Evolutionary conservation across 1,139 yeast genomes (phyloP), one percentile per base, ranked within the genome.

Genomic region (Diutina ranongensis): DNA sequence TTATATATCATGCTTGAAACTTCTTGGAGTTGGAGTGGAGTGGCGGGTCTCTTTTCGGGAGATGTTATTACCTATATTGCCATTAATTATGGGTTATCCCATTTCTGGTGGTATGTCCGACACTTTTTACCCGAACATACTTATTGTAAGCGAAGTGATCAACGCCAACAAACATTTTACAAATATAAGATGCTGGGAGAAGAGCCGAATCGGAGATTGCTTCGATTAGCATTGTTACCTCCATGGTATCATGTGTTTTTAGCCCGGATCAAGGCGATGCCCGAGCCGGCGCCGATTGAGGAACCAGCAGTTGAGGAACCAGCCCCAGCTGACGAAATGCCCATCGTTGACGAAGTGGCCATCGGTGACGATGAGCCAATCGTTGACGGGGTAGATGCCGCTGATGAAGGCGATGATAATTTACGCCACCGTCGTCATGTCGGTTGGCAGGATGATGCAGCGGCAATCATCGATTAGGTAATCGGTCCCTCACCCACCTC

Each of bases 11-110:
- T 19, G 7, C 12, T 45, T 3, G 41, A 42, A 2, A 22, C 25
- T 1, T 34, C 35, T 15, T 53, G 49, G 1, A 60, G 49, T 5
- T 51, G 32, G 32, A 8, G 12, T 8, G 8, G 15, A 10, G 13
- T 38, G 8, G 5, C n/a, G 13, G 12, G 12, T 20, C 15, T 38
- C 20, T 15, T 25, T 16, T n/a, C 32, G 5, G 5, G 5, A 10
- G 19, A 38, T 25, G 25, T 18, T 16, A 20, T 35, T 22, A 22
- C n/a, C 42, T 13, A 25, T 21, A 12, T 25, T 18, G 42, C 12
- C 4, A 18, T n/a, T 2, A 15, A n/a, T 4, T 35, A 35, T 18
- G 4, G 20, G 27, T 25, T 38, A n/a, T 38, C 42, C 12, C 42
- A 38, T 38, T 22, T 25, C 31, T 38, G 42, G 42, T 38, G 42